A percentile compares a stretch with the other conserved stretches of the same genome.
These are phyloP conservation scores for Pythium biforme DNA, from an alignment of 352 stramenopile species.

Conservation along the genomic window DNA sequence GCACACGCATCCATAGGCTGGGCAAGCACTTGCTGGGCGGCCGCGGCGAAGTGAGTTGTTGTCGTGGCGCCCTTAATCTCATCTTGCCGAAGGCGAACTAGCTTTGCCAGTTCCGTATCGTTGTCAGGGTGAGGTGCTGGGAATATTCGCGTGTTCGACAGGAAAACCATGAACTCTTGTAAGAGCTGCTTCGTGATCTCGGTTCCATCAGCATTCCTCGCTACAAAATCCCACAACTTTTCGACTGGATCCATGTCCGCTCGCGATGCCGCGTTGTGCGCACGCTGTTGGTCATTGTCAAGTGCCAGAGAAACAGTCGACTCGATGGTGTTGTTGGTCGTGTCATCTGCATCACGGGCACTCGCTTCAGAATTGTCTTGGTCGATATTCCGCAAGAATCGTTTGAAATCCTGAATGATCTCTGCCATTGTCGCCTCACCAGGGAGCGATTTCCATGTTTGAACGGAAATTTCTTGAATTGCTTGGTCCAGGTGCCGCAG, in stretches of 20 bases:
- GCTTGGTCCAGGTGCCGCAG: slow-evolving; percentile 16
- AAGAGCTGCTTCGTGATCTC: slow-evolving; percentile 8
- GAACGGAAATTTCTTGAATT: background rate
- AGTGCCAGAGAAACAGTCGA: slow-evolving; percentile 20
- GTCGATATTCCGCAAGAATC: slow-evolving; percentile 25
- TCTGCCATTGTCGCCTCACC: background rate
- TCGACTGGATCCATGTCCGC: slow-evolving; percentile 24
- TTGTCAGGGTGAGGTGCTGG: slow-evolving; percentile 25
- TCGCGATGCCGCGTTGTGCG: background rate
- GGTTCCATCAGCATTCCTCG: slow-evolving; percentile 1
- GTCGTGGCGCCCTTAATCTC: slow-evolving; percentile 15
- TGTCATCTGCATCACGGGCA: slow-evolving; percentile 3
- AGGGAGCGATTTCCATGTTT: background rate
- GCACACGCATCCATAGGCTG: slow-evolving; percentile 10
- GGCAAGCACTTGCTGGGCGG: slow-evolving; percentile 16
- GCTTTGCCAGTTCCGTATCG: slow-evolving; percentile 17
- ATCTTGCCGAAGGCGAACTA: slow-evolving; percentile 21
- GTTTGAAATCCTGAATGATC: slow-evolving; percentile 11
- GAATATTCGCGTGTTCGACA: slow-evolving; percentile 25
- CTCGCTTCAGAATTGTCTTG: background rate
- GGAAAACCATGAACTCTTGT: slow-evolving; percentile 23
- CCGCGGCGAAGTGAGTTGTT: background rate
- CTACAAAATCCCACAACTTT: slow-evolving; percentile 26
- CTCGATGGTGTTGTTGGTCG: slow-evolving; percentile 26
- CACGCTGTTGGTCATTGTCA: slow-evolving; percentile 11